These are phyloP conservation scores for Saposhnikovia divaricata DNA, from an alignment of 129 eudicot species.

Conservation along the genomic window DNA sequence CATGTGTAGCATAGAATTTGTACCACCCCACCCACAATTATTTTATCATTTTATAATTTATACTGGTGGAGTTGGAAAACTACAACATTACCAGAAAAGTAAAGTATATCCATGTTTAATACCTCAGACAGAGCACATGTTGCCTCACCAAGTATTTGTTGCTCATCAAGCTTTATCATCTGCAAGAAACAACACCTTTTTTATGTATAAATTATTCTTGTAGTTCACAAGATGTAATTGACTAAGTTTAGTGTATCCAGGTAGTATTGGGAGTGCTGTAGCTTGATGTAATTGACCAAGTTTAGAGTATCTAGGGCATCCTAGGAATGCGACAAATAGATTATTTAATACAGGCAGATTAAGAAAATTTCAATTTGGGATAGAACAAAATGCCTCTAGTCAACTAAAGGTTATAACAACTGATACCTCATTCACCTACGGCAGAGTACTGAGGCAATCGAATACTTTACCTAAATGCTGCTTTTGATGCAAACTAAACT, in stretches of 20 bases:
- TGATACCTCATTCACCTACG: not conserved
- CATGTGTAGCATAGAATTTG: not conserved
- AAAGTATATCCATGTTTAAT: not conserved
- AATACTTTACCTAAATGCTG: not conserved
- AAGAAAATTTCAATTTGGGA: not conserved
- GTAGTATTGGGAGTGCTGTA: not conserved
- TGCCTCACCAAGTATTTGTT: constrained; percentile 88
- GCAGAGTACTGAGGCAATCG: not conserved
- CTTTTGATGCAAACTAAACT: not conserved
- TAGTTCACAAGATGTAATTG: not conserved
- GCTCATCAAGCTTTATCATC: constrained; percentile 91
- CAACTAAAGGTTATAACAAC: not conserved
- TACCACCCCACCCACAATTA: not conserved
- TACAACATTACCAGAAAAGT: not conserved
- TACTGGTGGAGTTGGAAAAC: not conserved
- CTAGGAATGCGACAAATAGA: not conserved
- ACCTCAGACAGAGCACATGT: constrained; percentile 77
- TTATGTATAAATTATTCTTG: constrained; percentile 1
- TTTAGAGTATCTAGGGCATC: not conserved
- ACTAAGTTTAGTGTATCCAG: not conserved
- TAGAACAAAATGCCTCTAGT: not conserved
- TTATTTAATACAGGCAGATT: not conserved
- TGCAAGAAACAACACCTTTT: constrained; percentile 24
- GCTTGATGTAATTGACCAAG: not conserved
- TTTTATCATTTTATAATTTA: not conserved